phyloP scores from a whole-genome alignment of 805 yeast genomes.

The Nakazawaea wickerhamii region DNA sequence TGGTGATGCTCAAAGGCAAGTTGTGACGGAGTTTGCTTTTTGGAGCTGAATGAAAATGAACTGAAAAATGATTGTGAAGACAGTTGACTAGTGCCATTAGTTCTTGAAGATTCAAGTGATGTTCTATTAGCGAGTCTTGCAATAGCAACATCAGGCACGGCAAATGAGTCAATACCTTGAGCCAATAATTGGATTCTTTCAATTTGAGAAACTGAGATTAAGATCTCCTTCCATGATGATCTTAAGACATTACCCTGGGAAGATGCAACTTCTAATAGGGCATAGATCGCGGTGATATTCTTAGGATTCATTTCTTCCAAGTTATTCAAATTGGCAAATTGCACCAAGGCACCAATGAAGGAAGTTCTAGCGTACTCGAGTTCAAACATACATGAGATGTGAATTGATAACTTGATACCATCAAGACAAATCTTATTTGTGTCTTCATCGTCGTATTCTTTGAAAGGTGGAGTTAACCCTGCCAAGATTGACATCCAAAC shows the following conservation, averaged over 20 bases:
- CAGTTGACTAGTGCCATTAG: slow-evolving; percentile 4
- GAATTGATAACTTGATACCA: slow-evolving; percentile 78
- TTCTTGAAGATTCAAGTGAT: slow-evolving; percentile 48
- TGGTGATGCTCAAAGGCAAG: slow-evolving; percentile 65
- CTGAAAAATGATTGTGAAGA: slow-evolving; percentile 42
- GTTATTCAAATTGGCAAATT: slow-evolving; percentile 77
- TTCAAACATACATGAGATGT: slow-evolving; percentile 79
- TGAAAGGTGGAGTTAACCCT: slow-evolving; percentile 89
- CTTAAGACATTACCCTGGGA: slow-evolving; percentile 71
- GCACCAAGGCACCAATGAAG: slow-evolving; percentile 84
- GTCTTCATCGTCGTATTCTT: slow-evolving; percentile 75
- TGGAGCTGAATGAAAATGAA: slow-evolving; percentile 33
- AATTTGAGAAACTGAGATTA: slow-evolving; percentile 80
- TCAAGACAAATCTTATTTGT: slow-evolving; percentile 68
- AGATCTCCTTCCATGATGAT: slow-evolving; percentile 78
- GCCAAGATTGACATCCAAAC: slow-evolving; percentile 97
- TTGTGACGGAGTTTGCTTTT: slow-evolving; percentile 54
- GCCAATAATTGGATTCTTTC: slow-evolving; percentile 87
- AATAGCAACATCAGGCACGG: slow-evolving; percentile 78
- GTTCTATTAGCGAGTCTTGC: slow-evolving; percentile 60
- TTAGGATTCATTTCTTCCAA: slow-evolving; percentile 72
- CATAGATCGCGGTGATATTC: slow-evolving; percentile 74
- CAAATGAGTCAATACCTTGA: slow-evolving; percentile 77
- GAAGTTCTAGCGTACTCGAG: slow-evolving; percentile 82
- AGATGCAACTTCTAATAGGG: slow-evolving; percentile 71